Conservation (phyloP, 495 filamentous ascomycete species). For the Talaromyces liani region DNA sequence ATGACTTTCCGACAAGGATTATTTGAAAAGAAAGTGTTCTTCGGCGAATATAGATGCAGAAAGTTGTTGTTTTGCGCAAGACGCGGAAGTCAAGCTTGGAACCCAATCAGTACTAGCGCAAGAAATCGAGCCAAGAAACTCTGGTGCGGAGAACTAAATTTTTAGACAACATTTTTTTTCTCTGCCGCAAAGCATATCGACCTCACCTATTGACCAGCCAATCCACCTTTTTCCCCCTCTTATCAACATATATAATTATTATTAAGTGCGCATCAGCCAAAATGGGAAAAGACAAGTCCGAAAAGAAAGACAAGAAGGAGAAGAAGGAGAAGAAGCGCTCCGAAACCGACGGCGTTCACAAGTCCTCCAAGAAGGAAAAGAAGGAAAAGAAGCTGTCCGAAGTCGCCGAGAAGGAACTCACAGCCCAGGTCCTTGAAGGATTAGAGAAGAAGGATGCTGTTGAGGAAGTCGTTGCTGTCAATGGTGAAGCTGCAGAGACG, state of each 20-base stretch:
- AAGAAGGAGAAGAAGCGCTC: constrained; percentile 77
- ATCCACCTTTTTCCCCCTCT: constrained; percentile 6
- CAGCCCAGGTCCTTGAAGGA: constrained; percentile 43
- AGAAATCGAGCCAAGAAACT: constrained; percentile 17
- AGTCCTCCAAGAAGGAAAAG: constrained; percentile 52
- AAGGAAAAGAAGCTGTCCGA: constrained; percentile 56
- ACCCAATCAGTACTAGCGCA: constrained; percentile 25
- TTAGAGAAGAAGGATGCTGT: constrained; percentile 36
- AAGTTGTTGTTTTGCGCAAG: constrained; percentile 1
- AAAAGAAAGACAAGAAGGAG: constrained; percentile 65
- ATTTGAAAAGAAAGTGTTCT: not conserved
- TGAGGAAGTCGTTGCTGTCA: constrained; percentile 27
- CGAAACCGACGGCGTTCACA: constrained; percentile 68
- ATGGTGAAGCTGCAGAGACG: constrained; percentile 40
- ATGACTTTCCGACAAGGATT: not conserved
- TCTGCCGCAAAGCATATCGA: constrained; percentile 21
- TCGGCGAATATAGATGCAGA: not conserved
- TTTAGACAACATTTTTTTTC: constrained; percentile 31
- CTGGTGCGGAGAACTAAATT: constrained; percentile 21
- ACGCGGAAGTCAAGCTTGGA: constrained; percentile 8
- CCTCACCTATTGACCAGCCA: constrained; percentile 3
- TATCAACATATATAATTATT: constrained; percentile 10
- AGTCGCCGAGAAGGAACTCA: constrained; percentile 56
- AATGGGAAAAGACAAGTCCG: constrained; percentile 49
- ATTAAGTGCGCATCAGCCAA: constrained; percentile 15